Evolutionary conservation across 2,329 filamentous ascomycete genomes (phyloP).

Genomic region (Paecilomyces formosus): DNA sequence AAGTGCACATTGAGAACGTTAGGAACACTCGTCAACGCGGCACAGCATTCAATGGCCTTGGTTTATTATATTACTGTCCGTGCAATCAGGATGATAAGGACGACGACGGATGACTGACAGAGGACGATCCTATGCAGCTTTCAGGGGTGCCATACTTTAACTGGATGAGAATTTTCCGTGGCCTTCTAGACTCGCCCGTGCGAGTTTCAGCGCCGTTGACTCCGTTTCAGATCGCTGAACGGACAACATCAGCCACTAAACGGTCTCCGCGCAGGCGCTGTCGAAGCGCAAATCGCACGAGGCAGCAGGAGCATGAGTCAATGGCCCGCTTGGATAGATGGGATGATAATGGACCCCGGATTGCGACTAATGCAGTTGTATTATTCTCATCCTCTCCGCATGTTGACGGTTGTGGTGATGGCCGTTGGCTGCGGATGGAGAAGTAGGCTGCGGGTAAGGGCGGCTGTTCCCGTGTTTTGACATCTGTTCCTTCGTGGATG

Average conservation of each 20-base stretch:
- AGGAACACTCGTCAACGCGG: background rate
- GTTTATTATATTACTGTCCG: background rate
- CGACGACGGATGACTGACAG: background rate
- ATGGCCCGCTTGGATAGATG: too few species aligned
- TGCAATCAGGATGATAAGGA: background rate
- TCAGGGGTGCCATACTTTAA: background rate
- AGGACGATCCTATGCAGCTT: background rate
- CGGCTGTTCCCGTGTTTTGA: background rate
- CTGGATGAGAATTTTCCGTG: background rate
- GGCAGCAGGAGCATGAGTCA: too few species aligned
- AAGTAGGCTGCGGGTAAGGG: background rate
- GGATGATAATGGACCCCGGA: too few species aligned
- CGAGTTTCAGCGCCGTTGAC: background rate
- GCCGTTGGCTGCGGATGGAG: background rate
- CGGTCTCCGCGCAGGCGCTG: background rate
- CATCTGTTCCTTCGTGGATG: background rate
- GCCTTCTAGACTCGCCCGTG: background rate
- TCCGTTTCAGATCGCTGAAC: background rate
- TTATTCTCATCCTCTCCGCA: background rate
- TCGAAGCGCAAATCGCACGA: too few species aligned
- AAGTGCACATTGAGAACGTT: background rate
- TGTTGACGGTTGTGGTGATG: background rate
- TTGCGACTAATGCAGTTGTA: background rate
- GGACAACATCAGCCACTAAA: background rate
- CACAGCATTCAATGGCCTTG: background rate